Evolutionary conservation across 1,284 basidiomycete genomes (phyloP).

Genomic region (Agaricales sp.): DNA sequence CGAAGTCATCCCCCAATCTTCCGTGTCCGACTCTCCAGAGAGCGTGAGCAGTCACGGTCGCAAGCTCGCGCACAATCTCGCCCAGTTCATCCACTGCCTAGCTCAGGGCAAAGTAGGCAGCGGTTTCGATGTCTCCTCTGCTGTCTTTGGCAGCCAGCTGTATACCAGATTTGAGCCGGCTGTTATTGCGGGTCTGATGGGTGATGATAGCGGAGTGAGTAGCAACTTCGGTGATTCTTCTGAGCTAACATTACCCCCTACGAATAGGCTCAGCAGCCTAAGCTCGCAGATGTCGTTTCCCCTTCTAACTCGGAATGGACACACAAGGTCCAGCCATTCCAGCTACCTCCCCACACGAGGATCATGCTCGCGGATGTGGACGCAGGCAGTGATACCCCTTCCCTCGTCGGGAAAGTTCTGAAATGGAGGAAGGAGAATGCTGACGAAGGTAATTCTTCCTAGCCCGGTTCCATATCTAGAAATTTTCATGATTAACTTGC

Average conservation of each 20-base stretch:
- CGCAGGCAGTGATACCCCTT: slow-evolving; percentile 89
- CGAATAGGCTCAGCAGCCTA: slow-evolving; percentile 14
- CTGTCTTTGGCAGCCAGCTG: slow-evolving; percentile 90
- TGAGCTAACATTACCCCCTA: slow-evolving; percentile 6
- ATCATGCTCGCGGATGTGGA: slow-evolving; percentile 90
- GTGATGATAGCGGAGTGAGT: too few species aligned
- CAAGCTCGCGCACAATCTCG: slow-evolving; percentile 79
- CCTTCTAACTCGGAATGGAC: slow-evolving; percentile 59
- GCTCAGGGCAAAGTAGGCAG: slow-evolving; percentile 98
- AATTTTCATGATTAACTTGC: slow-evolving; percentile 7
- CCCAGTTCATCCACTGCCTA: slow-evolving; percentile 92
- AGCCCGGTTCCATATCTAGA: background rate
- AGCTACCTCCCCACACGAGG: slow-evolving; percentile 70
- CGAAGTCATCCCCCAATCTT: slow-evolving; percentile 42
- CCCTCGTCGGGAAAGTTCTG: slow-evolving; percentile 80
- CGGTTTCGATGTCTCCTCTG: slow-evolving; percentile 94
- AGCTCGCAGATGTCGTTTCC: slow-evolving; percentile 39
- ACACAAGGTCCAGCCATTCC: slow-evolving; percentile 55
- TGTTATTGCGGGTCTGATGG: slow-evolving; percentile 63
- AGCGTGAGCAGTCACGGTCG: slow-evolving; percentile 33
- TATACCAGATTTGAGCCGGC: slow-evolving; percentile 85
- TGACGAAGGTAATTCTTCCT: slow-evolving; percentile 39
- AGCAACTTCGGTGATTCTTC: slow-evolving; percentile 29
- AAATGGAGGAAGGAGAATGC: slow-evolving; percentile 69
- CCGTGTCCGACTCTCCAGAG: slow-evolving; percentile 22